Conservation (phyloP, 1,284 basidiomycete species). For the Mrakiaceae sp. region DNA sequence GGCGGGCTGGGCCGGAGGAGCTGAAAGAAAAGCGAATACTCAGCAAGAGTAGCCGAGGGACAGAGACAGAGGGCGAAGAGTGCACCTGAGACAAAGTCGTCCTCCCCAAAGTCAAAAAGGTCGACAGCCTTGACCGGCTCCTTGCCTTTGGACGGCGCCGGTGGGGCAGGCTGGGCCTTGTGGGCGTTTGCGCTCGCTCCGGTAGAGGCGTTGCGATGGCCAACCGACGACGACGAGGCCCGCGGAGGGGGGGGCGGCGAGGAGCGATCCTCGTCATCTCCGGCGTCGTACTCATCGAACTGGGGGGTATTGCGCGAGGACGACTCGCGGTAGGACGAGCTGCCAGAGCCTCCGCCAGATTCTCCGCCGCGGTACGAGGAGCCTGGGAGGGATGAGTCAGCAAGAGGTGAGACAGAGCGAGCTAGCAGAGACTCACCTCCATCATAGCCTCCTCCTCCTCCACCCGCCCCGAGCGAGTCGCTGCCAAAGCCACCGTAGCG, state of each 20-base stretch:
- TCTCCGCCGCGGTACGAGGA: background rate
- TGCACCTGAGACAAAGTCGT: slow-evolving; percentile 40
- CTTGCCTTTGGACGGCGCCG: slow-evolving; percentile 21
- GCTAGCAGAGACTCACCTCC: slow-evolving; percentile 17
- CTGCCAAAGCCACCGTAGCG: slow-evolving; percentile 74
- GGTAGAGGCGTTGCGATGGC: background rate
- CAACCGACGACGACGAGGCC: slow-evolving; percentile 9
- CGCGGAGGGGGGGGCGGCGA: slow-evolving; percentile 33
- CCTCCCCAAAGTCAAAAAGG: slow-evolving; percentile 67
- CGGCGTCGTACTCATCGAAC: slow-evolving; percentile 94
- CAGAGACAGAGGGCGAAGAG: slow-evolving; percentile 30
- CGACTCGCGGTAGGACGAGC: slow-evolving; percentile 46
- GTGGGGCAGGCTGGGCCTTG: slow-evolving; percentile 9
- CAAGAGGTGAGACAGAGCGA: background rate
- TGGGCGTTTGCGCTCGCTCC: background rate
- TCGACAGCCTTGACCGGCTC: slow-evolving; percentile 42
- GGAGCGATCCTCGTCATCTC: slow-evolving; percentile 66
- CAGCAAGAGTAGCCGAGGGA: slow-evolving; percentile 22
- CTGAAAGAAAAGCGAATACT: background rate
- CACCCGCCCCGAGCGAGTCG: slow-evolving; percentile 45
- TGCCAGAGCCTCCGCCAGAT: slow-evolving; percentile 17
- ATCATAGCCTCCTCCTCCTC: slow-evolving; percentile 37
- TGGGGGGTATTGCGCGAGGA: slow-evolving; percentile 38
- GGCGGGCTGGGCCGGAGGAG: background rate
- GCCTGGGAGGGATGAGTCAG: background rate